phyloP scores from a whole-genome alignment of 148 eudicot species.

The Persicaria maculosa region DNA sequence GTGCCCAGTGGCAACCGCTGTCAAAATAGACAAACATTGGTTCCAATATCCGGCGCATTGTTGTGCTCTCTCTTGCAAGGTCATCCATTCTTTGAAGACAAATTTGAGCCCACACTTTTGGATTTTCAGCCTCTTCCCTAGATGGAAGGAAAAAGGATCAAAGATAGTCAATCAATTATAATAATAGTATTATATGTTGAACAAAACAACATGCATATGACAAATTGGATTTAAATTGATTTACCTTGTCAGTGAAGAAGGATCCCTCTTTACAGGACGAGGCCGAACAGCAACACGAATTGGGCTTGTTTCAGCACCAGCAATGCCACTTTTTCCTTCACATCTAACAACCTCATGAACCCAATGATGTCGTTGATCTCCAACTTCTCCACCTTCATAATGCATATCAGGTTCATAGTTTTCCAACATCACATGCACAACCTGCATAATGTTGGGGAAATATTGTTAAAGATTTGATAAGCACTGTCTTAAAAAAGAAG shows the following conservation, averaged over 20 bases:
- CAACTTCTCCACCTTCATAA: conserved; percentile 41
- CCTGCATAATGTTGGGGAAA: conserved; percentile 28
- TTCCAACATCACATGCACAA: conserved; percentile 59
- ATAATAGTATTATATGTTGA: background rate
- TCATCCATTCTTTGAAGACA: conserved; percentile 89
- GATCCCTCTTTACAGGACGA: conserved; percentile 65
- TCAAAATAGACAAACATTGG: conserved; percentile 87
- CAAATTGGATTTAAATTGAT: background rate
- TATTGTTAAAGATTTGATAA: background rate
- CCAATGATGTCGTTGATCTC: conserved; percentile 76
- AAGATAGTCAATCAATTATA: background rate
- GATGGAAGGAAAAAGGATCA: background rate
- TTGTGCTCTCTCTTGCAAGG: conserved; percentile 80
- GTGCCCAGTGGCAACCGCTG: conserved; percentile 52
- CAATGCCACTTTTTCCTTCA: conserved; percentile 52
- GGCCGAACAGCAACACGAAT: conserved; percentile 38
- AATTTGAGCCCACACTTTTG: conserved; percentile 89
- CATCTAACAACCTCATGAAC: conserved; percentile 85
- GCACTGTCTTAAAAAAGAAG: background rate
- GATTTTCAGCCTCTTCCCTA: conserved; percentile 82
- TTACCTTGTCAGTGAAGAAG: conserved; percentile 65
- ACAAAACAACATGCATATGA: background rate
- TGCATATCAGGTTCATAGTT: conserved; percentile 46
- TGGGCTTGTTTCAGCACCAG: conserved; percentile 38
- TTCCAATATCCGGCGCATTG: conserved; percentile 73